Evolutionary conservation across 192 early-diverging fungal genomes (phyloP).

Genomic region (Coemansia sp.): DNA sequence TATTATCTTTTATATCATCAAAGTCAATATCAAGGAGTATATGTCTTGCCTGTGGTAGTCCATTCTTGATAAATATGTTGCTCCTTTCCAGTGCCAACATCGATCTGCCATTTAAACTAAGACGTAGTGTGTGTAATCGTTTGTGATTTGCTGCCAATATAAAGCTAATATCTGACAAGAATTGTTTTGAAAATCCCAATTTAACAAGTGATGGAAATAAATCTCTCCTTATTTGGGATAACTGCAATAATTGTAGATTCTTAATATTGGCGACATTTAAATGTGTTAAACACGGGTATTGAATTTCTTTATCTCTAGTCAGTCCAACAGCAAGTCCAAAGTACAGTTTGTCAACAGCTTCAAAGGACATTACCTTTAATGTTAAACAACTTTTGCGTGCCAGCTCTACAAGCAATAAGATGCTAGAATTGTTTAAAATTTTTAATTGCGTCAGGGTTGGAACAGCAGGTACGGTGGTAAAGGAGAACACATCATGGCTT

Average conservation of each 20-base stretch:
- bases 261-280: neutral
- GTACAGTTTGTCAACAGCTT: neutral
- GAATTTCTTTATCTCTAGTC: neutral
- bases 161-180: neutral
- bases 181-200: neutral
- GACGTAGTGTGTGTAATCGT: neutral
- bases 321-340: neutral
- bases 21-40: neutral
- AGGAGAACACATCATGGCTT: neutral
- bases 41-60: neutral
- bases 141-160: conserved; percentile 1
- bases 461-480: neutral
- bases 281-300: neutral
- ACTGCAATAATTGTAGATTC: neutral
- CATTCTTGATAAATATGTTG: neutral
- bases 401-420: neutral
- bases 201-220: neutral
- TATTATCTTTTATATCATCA: neutral
- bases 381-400: conserved; percentile 7
- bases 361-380: neutral
- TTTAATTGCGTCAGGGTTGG: neutral
- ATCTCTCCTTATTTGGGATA: neutral
- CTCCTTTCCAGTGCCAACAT: neutral
- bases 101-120: neutral
- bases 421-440: neutral